Conservation (phyloP, 768 basidiomycete genomes). For the Suillus lakei region DNA sequence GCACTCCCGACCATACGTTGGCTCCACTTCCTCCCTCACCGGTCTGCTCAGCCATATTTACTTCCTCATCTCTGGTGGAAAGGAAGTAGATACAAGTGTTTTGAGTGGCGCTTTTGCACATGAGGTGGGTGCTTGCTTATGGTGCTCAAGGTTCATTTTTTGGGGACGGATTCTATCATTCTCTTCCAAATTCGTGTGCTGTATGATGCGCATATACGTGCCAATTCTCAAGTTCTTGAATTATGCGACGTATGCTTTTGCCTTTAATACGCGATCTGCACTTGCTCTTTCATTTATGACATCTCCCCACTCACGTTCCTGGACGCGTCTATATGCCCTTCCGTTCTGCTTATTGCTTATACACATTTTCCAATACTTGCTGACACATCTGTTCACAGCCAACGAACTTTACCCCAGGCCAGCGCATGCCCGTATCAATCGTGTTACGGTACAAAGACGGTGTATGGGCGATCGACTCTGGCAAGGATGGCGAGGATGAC, state of each 20-base stretch:
- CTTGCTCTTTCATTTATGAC: background rate
- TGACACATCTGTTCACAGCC: slow-evolving; percentile 41
- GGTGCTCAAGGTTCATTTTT: background rate
- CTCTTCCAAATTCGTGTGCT: background rate
- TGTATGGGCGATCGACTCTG: slow-evolving; percentile 68
- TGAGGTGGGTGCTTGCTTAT: slow-evolving; percentile 50
- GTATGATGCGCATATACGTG: background rate
- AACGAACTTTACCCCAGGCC: slow-evolving; percentile 73
- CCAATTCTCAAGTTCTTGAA: background rate
- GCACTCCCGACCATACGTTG: slow-evolving; percentile 68
- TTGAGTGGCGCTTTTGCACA: slow-evolving; percentile 63
- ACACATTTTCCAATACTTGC: slow-evolving; percentile 4
- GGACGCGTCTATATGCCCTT: background rate
- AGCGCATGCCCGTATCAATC: slow-evolving; percentile 77
- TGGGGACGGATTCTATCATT: background rate
- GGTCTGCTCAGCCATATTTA: slow-evolving; percentile 88
- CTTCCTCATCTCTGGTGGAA: slow-evolving; percentile 79
- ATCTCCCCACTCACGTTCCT: background rate
- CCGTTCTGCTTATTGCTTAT: background rate
- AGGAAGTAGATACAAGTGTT: slow-evolving; percentile 60
- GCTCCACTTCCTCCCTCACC: slow-evolving; percentile 90
- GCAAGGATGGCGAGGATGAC: slow-evolving; percentile 43
- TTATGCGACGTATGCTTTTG: background rate
- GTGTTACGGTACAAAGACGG: slow-evolving; percentile 68
- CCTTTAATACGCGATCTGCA: background rate